phyloP scores from a whole-genome alignment of 169 alveolate species.

The Cryptosporidium sp. region DNA sequence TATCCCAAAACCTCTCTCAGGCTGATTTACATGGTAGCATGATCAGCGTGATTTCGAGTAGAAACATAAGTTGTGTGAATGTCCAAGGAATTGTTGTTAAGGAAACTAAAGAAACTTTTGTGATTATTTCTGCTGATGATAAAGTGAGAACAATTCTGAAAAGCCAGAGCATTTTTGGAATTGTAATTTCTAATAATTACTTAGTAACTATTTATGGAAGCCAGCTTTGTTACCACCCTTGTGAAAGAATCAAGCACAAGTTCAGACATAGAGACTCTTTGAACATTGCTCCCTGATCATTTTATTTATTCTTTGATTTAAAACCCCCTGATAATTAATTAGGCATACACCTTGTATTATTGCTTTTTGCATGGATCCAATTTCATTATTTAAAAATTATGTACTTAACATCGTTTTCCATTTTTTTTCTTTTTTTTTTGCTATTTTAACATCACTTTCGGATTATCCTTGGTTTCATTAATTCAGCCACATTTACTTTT shows the following conservation, averaged over 20 bases:
- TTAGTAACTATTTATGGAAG: constrained; percentile 36
- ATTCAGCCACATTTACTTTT: constrained; percentile 40
- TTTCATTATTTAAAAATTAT: not conserved
- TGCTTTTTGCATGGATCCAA: not conserved
- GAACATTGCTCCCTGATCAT: not conserved
- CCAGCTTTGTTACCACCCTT: constrained; percentile 65
- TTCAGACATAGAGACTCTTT: constrained; percentile 52
- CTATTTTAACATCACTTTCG: not conserved
- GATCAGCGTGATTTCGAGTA: constrained; percentile 40
- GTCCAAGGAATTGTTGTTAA: constrained; percentile 51
- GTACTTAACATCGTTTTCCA: not conserved
- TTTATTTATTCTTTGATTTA: too few relatives aligned
- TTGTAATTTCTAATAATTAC: constrained; percentile 19
- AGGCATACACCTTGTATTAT: not conserved
- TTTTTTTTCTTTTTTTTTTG: not conserved
- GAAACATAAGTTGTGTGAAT: constrained; percentile 45
- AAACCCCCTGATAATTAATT: not conserved
- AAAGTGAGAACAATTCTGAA: constrained; percentile 41
- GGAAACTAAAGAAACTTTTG: constrained; percentile 73
- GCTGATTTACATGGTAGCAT: constrained; percentile 56
- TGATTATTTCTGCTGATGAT: constrained; percentile 48
- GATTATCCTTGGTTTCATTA: constrained; percentile 50
- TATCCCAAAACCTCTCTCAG: constrained; percentile 47
- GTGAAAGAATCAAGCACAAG: constrained; percentile 66
- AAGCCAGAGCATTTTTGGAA: constrained; percentile 20